A percentile compares a stretch with the other conserved stretches of the same genome.
These are phyloP conservation scores for Beverwykella pulmonaria DNA, from an alignment of 495 filamentous ascomycete genomes.

Conservation along the genomic window DNA sequence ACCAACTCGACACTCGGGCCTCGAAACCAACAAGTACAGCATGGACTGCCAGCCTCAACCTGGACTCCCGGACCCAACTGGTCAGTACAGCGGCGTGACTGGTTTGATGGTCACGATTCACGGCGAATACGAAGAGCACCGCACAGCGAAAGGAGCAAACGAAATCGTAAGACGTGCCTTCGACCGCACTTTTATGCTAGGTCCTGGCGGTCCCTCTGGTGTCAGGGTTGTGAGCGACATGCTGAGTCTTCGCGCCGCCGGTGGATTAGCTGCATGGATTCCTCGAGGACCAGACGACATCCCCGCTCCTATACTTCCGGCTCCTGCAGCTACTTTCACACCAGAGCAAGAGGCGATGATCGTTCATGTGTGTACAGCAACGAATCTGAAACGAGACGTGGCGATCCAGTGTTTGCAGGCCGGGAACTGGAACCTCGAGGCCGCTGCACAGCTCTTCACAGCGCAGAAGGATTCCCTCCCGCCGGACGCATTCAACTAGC, in stretches of 20 bases:
- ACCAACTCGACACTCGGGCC: slow-evolving; percentile 71
- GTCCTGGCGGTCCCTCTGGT: slow-evolving; percentile 65
- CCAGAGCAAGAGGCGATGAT: slow-evolving; percentile 20
- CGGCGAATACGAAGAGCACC: slow-evolving; percentile 80
- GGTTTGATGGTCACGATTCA: slow-evolving; percentile 80
- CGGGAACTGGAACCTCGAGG: slow-evolving; percentile 24
- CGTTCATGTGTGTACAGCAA: slow-evolving; percentile 3
- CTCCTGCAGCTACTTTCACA: slow-evolving; percentile 10
- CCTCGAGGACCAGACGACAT: slow-evolving; percentile 47
- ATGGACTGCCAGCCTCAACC: slow-evolving; percentile 81
- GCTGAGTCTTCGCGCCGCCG: slow-evolving; percentile 68
- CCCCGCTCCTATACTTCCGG: background rate
- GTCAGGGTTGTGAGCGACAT: slow-evolving; percentile 83
- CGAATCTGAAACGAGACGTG: slow-evolving; percentile 10
- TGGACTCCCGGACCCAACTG: slow-evolving; percentile 69
- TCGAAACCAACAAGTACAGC: slow-evolving; percentile 66
- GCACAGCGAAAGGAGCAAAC: slow-evolving; percentile 54
- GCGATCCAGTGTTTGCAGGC: slow-evolving; percentile 28
- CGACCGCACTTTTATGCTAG: slow-evolving; percentile 80
- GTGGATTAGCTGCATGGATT: slow-evolving; percentile 63
- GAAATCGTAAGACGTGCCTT: slow-evolving; percentile 67
- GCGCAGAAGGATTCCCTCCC: slow-evolving; percentile 20
- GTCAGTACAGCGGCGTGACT: slow-evolving; percentile 67
- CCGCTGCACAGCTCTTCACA: slow-evolving; percentile 15
- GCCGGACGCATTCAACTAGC: slow-evolving; percentile 20